Evolutionary conservation across 2,329 filamentous ascomycete genomes (phyloP).

Genomic region (Neospermospora avenae): DNA sequence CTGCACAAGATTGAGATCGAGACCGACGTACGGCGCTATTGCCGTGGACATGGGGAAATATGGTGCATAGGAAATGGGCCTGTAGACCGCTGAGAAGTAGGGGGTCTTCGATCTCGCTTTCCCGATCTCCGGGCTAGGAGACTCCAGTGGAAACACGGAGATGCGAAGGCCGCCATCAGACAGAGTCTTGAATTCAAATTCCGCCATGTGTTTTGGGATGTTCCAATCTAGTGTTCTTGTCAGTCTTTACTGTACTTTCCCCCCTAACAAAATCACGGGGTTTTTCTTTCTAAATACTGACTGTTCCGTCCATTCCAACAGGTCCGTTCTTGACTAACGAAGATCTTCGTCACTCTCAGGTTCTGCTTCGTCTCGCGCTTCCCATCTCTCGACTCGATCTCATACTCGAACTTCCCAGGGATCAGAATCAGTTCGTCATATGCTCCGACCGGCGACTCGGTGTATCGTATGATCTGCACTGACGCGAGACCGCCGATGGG

Average conservation of each 20-base stretch:
- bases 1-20: slow-evolving; percentile 44
- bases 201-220: slow-evolving; percentile 52
- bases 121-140: neutral
- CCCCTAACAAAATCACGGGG: neutral
- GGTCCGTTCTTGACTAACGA: slow-evolving; percentile 50
- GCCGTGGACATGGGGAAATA: slow-evolving; percentile 43
- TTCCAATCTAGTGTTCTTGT: slow-evolving; percentile 50
- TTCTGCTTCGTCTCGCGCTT: slow-evolving; percentile 36
- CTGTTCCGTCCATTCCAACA: slow-evolving; percentile 52
- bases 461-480: slow-evolving; percentile 50
- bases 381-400: slow-evolving; percentile 30
- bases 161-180: slow-evolving; percentile 39
- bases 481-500: slow-evolving; percentile 45
- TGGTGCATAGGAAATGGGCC: slow-evolving; percentile 41
- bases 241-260: neutral
- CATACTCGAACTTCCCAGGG: slow-evolving; percentile 38
- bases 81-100: slow-evolving; percentile 47
- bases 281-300: too few species aligned
- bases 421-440: slow-evolving; percentile 52
- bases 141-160: slow-evolving; percentile 41
- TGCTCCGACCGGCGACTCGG: slow-evolving; percentile 48
- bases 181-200: slow-evolving; percentile 44
- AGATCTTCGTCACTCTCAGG: slow-evolving; percentile 49
- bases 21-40: slow-evolving; percentile 40
- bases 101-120: slow-evolving; percentile 40